These are phyloP conservation scores for Arthrobotrys musiformis DNA, from an alignment of 2,329 filamentous ascomycete species.

Conservation along the genomic window DNA sequence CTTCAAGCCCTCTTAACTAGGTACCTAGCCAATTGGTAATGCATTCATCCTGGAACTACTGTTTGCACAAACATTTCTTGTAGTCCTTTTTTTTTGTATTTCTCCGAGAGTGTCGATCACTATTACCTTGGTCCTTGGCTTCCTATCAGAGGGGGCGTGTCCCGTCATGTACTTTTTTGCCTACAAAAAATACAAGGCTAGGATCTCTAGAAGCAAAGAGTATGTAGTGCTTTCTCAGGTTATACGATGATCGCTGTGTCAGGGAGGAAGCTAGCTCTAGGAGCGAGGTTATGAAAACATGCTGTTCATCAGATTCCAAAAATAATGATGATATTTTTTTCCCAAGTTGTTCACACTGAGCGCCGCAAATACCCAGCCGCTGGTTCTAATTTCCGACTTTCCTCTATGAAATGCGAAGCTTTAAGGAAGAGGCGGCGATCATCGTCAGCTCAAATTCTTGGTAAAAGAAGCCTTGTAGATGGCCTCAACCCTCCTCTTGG, in stretches of 20 bases:
- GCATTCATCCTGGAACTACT: not conserved
- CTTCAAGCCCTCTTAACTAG: not conserved
- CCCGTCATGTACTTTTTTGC: not conserved
- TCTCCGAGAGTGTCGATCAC: not conserved
- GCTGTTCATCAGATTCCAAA: no score
- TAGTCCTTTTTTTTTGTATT: not conserved
- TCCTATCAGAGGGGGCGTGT: not conserved
- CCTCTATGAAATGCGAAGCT: not conserved
- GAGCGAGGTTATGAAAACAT: no score
- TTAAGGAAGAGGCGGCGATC: not conserved
- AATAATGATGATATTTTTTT: not conserved
- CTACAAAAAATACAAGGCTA: no score
- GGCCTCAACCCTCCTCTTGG: not conserved
- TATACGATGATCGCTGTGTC: not conserved
- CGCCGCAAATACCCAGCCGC: not conserved
- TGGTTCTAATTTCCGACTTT: not conserved
- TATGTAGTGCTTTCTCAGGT: no score
- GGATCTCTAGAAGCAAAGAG: no score
- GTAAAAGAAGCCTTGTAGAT: conserved; percentile 11
- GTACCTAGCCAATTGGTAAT: not conserved
- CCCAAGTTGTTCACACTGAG: not conserved
- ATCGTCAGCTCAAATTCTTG: not conserved
- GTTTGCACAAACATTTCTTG: not conserved
- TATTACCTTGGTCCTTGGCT: not conserved
- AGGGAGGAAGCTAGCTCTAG: not conserved